These are phyloP conservation scores for Mikania micrantha DNA, from an alignment of 129 eudicot species.

Conservation along the genomic window DNA sequence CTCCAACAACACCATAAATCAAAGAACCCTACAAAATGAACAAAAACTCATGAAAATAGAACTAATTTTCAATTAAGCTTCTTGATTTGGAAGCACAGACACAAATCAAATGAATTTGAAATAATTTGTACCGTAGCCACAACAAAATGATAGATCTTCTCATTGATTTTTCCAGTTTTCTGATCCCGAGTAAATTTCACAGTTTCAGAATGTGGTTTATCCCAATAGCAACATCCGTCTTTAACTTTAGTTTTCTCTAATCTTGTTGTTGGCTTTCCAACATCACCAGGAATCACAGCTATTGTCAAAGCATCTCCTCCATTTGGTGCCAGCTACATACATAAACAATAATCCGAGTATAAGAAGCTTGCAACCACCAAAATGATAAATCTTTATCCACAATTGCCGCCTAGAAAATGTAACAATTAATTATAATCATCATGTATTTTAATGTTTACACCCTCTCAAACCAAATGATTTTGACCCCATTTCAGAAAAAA, in stretches of 20 bases:
- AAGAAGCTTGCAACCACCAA: conserved; percentile 16
- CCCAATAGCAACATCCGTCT: conserved; percentile 89
- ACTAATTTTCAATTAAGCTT: conserved; percentile 2
- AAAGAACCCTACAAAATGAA: conserved; percentile 57
- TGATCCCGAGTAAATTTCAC: conserved; percentile 66
- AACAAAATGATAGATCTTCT: conserved; percentile 62
- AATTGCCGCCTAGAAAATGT: not conserved
- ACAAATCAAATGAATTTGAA: not conserved
- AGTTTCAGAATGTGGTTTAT: conserved; percentile 70
- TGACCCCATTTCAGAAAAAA: not conserved
- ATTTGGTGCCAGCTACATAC: conserved; percentile 41
- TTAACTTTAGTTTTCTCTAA: conserved; percentile 60
- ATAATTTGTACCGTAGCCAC: conserved; percentile 56
- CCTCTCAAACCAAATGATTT: not conserved
- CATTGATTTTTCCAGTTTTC: conserved; percentile 72
- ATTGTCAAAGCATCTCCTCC: conserved; percentile 74
- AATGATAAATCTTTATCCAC: not conserved
- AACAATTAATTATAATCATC: not conserved
- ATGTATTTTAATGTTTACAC: not conserved
- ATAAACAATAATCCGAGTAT: not conserved
- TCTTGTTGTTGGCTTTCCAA: conserved; percentile 75
- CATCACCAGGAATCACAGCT: conserved; percentile 70
- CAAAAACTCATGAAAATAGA: not conserved
- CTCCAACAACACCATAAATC: conserved; percentile 78
- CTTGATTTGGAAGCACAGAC: conserved; percentile 25